phyloP scores from a whole-genome alignment of 2,329 filamentous ascomycete species.

The Fusarium pseudoanthophilum region DNA sequence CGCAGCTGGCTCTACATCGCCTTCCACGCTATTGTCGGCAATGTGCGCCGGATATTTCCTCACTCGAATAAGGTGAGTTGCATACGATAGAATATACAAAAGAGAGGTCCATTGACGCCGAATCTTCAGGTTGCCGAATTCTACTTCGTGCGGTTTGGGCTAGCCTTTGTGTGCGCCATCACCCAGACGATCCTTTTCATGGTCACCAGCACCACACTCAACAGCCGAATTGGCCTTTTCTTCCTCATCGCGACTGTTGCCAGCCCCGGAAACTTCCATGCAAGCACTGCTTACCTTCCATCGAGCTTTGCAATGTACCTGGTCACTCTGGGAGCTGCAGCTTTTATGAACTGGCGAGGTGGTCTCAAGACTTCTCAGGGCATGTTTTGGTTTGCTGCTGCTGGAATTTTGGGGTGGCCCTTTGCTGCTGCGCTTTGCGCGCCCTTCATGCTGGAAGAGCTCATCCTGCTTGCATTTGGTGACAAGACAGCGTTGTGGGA shows the following conservation, averaged over 20 bases:
- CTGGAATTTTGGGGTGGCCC: conserved; percentile 90
- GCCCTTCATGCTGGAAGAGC: conserved; percentile 84
- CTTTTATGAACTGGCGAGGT: conserved; percentile 90
- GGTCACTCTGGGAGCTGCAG: conserved; percentile 83
- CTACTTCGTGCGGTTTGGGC: conserved; percentile 81
- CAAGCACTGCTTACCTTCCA: conserved; percentile 86
- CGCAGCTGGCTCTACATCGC: conserved; percentile 92
- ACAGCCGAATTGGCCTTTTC: conserved; percentile 84
- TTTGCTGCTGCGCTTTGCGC: conserved; percentile 85
- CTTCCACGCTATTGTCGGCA: conserved; percentile 80
- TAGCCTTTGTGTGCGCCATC: conserved; percentile 81
- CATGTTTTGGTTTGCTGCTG: conserved; percentile 90
- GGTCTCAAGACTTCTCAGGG: conserved; percentile 83
- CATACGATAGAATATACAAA: neutral
- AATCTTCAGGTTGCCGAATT: conserved; percentile 73
- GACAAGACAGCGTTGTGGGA: conserved; percentile 69
- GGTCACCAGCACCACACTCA: conserved; percentile 79
- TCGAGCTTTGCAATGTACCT: conserved; percentile 98
- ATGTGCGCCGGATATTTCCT: conserved; percentile 71
- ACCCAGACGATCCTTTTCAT: conserved; percentile 87
- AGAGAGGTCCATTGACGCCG: conserved; percentile 7
- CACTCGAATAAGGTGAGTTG: conserved; percentile 65
- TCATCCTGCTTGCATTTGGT: conserved; percentile 65
- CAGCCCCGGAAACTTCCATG: conserved; percentile 93
- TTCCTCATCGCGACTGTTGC: conserved; percentile 81